Evolutionary conservation across 73 alveolate species (phyloP).

Genomic region (Paramecium octaurelia): DNA sequence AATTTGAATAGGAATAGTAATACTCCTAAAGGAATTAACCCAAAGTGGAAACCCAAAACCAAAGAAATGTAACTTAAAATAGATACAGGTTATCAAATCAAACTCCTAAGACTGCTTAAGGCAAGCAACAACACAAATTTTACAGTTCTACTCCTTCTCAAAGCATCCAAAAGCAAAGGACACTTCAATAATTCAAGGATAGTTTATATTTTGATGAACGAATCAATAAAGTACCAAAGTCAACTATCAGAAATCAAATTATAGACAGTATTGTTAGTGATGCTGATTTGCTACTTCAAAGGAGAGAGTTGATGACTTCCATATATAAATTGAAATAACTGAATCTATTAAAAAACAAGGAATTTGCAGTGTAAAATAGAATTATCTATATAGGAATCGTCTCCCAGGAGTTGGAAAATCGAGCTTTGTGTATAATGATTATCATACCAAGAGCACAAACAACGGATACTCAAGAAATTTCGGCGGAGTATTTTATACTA

Average conservation of each 20-base stretch:
- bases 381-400: neutral
- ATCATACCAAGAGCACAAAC: constrained; percentile 59
- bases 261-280: constrained; percentile 57
- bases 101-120: neutral
- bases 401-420: constrained; percentile 55
- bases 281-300: constrained; percentile 45
- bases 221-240: constrained; percentile 58
- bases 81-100: neutral
- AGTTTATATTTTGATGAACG: constrained; percentile 60
- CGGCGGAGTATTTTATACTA: constrained; percentile 62
- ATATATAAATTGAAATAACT: constrained; percentile 47
- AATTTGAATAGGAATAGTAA: neutral
- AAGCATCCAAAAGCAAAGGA: constrained; percentile 15
- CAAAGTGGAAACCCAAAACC: neutral
- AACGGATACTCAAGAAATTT: constrained; percentile 60
- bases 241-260: constrained; percentile 53
- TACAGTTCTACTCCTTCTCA: neutral
- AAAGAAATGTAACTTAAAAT: constrained; percentile 43
- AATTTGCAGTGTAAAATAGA: constrained; percentile 24
- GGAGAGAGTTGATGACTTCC: constrained; percentile 14
- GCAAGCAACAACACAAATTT: neutral
- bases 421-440: constrained; percentile 57
- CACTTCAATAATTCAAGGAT: constrained; percentile 38
- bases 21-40: neutral
- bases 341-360: constrained; percentile 47